Percentiles rank a stretch among this genome's conserved stretches.
Evolutionary conservation across 2,329 filamentous ascomycete species (phyloP).

Genomic region (Colletotrichum sp.): DNA sequence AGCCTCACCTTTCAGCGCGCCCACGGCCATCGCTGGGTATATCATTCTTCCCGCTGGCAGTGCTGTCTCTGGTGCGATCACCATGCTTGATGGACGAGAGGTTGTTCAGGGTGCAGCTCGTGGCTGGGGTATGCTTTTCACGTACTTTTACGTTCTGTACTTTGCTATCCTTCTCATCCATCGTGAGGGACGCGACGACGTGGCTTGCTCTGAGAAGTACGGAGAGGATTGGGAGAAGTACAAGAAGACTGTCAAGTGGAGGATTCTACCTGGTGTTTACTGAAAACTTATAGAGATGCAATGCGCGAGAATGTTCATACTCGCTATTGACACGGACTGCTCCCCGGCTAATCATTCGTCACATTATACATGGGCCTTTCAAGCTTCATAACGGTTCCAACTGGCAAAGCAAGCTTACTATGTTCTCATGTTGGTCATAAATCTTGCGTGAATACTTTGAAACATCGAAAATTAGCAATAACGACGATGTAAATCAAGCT

Average conservation of each 20-base stretch:
- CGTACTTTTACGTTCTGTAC: slow-evolving; percentile 86
- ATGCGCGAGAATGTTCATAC: no score
- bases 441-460: no score
- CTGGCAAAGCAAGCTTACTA: no score
- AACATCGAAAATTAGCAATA: no score
- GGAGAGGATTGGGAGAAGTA: slow-evolving; percentile 83
- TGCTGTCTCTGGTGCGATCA: slow-evolving; percentile 40
- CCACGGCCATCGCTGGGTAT: slow-evolving; percentile 72
- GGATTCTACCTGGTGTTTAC: slow-evolving; percentile 79
- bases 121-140: slow-evolving; percentile 80
- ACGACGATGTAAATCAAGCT: no score
- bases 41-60: slow-evolving; percentile 49
- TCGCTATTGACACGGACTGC: no score
- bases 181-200: slow-evolving; percentile 78
- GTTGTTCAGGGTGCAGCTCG: slow-evolving; percentile 69
- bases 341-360: no score
- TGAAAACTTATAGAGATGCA: slow-evolving; percentile 34
- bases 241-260: slow-evolving; percentile 72
- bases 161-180: slow-evolving; percentile 83
- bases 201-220: slow-evolving; percentile 82
- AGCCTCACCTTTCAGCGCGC: slow-evolving; percentile 74
- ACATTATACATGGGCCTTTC: no score
- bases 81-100: slow-evolving; percentile 56
- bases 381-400: no score
- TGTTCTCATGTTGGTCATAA: no score